Percentiles rank a stretch among this genome's conserved stretches.
Conservation (phyloP, 2,329 filamentous ascomycete genomes). For the Talaromyces albobiverticillius region DNA sequence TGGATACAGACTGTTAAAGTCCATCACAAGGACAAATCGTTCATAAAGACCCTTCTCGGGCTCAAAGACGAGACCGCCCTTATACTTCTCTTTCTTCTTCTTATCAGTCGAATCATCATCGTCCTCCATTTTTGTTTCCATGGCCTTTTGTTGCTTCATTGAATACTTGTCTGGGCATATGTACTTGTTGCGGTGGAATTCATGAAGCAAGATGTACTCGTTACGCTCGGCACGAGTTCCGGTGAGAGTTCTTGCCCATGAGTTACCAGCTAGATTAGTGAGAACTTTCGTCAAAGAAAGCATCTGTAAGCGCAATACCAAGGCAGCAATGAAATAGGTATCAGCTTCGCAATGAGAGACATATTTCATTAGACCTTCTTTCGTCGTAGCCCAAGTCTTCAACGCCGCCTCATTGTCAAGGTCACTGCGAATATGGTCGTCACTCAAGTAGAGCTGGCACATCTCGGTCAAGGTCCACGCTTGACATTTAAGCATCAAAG, state of each 20-base stretch:
- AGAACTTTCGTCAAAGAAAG: constrained; percentile 90
- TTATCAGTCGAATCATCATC: constrained; percentile 65
- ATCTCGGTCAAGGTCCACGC: constrained; percentile 98
- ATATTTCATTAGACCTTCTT: constrained; percentile 87
- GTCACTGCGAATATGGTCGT: constrained; percentile 70
- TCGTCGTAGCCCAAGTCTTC: constrained; percentile 79
- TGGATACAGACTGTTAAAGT: constrained; percentile 98
- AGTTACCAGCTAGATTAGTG: constrained; percentile 95
- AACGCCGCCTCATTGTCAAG: constrained; percentile 85
- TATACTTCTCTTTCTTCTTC: constrained; percentile 99
- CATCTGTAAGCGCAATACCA: constrained; percentile 86
- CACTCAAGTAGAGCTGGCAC: constrained; percentile 83
- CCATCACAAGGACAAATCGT: constrained; percentile 98
- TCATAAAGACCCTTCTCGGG: constrained; percentile 97
- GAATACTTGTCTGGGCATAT: constrained; percentile 94
- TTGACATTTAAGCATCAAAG: constrained; percentile 93
- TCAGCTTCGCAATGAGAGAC: constrained; percentile 91
- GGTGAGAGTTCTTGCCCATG: constrained; percentile 92
- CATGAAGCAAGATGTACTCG: constrained; percentile 97
- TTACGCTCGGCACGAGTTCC: constrained; percentile 96
- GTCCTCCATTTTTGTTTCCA: constrained; percentile 65
- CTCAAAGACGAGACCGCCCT: constrained; percentile 97
- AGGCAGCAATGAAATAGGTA: constrained; percentile 90
- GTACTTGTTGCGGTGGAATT: constrained; percentile 95
- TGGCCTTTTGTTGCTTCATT: constrained; percentile 70